Conservation (phyloP, 139 green algal species). For the Penium margaritaceum region DNA sequence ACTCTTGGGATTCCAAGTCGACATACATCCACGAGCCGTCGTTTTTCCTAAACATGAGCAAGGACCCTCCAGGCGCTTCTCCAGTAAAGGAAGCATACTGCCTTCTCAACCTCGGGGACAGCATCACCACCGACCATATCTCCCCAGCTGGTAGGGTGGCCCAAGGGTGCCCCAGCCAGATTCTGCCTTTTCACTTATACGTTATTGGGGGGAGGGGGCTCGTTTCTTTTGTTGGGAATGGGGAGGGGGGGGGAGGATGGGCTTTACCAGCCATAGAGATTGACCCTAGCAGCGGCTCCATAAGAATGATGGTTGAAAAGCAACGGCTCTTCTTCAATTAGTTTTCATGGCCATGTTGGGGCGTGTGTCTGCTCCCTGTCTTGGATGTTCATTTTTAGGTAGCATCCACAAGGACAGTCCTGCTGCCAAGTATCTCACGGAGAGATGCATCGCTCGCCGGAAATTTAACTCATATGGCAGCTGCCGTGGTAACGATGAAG, state of each 20-base stretch:
- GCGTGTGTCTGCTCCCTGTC: too few species aligned
- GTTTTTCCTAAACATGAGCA: conserved; percentile 40
- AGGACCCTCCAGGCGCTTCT: conserved; percentile 5
- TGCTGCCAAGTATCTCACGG: conserved; percentile 32
- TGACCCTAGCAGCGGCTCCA: too few species aligned
- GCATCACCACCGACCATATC: conserved; percentile 44
- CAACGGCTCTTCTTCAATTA: too few species aligned
- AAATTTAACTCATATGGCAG: conserved; percentile 42
- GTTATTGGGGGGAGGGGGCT: too few species aligned
- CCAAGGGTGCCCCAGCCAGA: too few species aligned
- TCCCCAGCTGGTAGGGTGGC: conserved; percentile 33
- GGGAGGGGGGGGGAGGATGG: too few species aligned
- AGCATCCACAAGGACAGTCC: conserved; percentile 26
- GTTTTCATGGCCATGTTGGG: too few species aligned
- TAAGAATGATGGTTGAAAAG: too few species aligned
- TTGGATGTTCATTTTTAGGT: background rate
- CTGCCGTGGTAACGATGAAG: conserved; percentile 40
- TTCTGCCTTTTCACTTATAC: too few species aligned
- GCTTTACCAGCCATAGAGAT: background rate
- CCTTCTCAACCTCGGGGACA: conserved; percentile 34
- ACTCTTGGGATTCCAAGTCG: conserved; percentile 32
- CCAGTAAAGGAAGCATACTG: conserved; percentile 31
- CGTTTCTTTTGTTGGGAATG: too few species aligned
- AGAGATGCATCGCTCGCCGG: conserved; percentile 22
- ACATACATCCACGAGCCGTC: conserved; percentile 42